phyloP scores from a whole-genome alignment of 163 green algal genomes.

The Scenedesmus sp. region DNA sequence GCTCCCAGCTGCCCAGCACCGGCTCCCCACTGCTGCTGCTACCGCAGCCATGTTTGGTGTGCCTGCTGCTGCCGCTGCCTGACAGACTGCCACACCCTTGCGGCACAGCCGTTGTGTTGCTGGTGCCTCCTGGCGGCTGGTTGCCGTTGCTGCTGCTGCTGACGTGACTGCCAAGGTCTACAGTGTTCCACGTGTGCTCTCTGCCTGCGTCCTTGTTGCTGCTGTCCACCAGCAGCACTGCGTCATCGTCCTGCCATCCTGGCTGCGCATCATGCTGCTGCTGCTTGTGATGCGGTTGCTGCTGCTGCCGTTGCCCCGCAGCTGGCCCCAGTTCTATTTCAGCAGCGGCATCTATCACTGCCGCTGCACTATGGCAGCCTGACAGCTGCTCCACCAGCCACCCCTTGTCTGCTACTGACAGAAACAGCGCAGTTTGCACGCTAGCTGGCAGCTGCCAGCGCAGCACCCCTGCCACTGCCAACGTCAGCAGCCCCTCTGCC shows the following conservation, averaged over 20 bases:
- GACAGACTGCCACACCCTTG: neutral
- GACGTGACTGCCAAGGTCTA: neutral
- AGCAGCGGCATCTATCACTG: neutral
- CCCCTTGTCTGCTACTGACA: conserved; percentile 32
- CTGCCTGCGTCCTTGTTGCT: neutral
- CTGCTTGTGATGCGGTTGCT: neutral
- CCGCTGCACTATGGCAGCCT: neutral
- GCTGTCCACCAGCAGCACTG: conserved; percentile 22
- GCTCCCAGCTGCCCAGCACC: neutral
- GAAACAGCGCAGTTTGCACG: conserved; percentile 48
- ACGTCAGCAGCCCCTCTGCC: conserved; percentile 49
- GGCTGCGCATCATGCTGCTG: neutral
- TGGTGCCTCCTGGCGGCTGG: neutral
- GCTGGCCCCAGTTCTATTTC: neutral
- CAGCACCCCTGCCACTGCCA: conserved; percentile 51
- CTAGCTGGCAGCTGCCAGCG: conserved; percentile 49
- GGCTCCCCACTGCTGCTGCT: neutral
- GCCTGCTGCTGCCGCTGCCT: neutral
- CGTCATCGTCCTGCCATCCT: neutral
- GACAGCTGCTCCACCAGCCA: conserved; percentile 44
- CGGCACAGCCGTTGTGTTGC: neutral
- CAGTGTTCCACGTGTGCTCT: neutral
- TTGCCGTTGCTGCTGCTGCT: neutral
- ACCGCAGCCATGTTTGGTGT: too few relatives aligned
- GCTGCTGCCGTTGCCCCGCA: conserved; percentile 4